These are phyloP conservation scores for Tritrichomonas musculus DNA, from an alignment of 208 protist species.

Conservation along the genomic window DNA sequence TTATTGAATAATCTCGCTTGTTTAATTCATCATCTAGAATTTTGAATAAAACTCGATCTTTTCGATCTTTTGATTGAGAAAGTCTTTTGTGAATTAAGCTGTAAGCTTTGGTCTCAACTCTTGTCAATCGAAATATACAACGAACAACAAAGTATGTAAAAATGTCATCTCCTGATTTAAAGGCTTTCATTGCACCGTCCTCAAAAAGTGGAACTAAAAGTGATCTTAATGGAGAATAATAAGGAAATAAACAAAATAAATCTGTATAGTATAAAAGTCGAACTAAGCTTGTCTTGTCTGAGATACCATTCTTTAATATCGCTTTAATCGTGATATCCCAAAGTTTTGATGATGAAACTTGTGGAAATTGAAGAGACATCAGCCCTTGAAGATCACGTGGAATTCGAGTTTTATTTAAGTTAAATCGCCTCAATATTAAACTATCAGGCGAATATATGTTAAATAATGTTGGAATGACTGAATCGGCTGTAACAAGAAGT, in stretches of 20 bases:
- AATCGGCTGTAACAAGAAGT: neutral
- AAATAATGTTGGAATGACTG: neutral
- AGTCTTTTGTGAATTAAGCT: neutral
- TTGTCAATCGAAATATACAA: neutral
- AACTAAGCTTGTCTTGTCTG: neutral
- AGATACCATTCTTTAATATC: neutral
- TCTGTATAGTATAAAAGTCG: neutral
- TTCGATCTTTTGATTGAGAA: neutral
- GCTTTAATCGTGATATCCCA: neutral
- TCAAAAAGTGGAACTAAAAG: neutral
- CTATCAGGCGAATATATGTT: neutral
- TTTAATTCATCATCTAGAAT: neutral
- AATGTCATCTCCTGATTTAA: neutral
- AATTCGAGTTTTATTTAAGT: neutral
- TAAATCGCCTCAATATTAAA: neutral
- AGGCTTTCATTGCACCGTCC: neutral
- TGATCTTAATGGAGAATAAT: neutral
- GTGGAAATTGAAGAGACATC: conserved; percentile 15
- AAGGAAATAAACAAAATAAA: neutral
- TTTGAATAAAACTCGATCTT: neutral
- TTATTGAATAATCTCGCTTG: neutral
- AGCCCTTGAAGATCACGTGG: neutral
- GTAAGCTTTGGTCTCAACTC: neutral
- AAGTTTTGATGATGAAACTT: neutral
- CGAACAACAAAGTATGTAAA: neutral